Evolutionary conservation across 352 stramenopile genomes (phyloP).

Genomic region (Pythium biforme): DNA sequence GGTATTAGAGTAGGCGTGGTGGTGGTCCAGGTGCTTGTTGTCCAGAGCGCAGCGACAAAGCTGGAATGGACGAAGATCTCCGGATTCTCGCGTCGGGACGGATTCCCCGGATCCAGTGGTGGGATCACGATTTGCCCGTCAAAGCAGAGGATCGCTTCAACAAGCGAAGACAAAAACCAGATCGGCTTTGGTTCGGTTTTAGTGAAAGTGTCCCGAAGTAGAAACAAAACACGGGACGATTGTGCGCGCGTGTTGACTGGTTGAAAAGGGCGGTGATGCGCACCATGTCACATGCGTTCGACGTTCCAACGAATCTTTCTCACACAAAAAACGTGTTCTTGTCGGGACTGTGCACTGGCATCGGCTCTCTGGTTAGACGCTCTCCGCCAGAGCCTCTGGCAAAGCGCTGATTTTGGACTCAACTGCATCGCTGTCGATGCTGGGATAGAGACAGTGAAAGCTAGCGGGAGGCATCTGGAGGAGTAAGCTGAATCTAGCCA

Average conservation of each 20-base stretch:
- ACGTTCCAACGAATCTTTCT: conserved; percentile 6
- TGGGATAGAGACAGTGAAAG: too few relatives aligned
- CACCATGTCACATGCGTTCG: background rate
- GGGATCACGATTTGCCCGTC: background rate
- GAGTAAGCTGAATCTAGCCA: too few relatives aligned
- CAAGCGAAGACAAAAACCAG: conserved; percentile 2
- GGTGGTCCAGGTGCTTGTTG: background rate
- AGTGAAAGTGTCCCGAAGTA: background rate
- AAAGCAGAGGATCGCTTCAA: conserved; percentile 9
- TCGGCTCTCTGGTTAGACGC: too few relatives aligned
- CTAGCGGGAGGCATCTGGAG: too few relatives aligned
- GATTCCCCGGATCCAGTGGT: background rate
- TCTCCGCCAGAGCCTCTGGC: too few relatives aligned
- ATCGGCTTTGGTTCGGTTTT: background rate
- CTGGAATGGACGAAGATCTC: background rate
- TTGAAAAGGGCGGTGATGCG: background rate
- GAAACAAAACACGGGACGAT: background rate
- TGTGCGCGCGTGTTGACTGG: background rate
- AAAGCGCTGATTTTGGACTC: too few relatives aligned
- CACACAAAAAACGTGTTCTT: background rate
- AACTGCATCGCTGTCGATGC: too few relatives aligned
- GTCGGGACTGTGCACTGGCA: background rate
- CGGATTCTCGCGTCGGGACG: conserved; percentile 4
- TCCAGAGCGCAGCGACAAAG: background rate
- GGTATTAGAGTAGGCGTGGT: background rate